phyloP scores from a whole-genome alignment of 2,329 filamentous ascomycete species.

The Teratosphaeria zuluensis region DNA sequence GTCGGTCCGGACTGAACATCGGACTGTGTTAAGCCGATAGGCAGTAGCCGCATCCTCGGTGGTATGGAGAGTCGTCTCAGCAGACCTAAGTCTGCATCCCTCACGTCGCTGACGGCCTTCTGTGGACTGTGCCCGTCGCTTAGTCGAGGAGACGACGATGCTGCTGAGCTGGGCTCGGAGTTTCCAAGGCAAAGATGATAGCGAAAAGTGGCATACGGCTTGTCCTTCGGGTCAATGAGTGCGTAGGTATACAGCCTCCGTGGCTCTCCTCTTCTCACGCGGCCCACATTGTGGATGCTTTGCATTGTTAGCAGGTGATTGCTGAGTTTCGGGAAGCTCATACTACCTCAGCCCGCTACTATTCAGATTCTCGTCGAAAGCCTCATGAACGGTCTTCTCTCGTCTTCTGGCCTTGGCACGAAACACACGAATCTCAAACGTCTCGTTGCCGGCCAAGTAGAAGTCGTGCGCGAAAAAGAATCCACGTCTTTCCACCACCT shows the following conservation, averaged over 20 bases:
- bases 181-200: slow-evolving; percentile 17
- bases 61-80: not conserved
- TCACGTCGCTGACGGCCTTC: not conserved
- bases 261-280: slow-evolving; percentile 29
- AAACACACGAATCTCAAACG: slow-evolving; percentile 34
- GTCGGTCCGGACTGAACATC: not conserved
- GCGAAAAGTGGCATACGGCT: slow-evolving; percentile 38
- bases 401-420: slow-evolving; percentile 32
- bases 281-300: slow-evolving; percentile 4
- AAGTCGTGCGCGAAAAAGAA: slow-evolving; percentile 27
- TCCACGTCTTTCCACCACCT: slow-evolving; percentile 31
- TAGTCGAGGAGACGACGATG: not conserved
- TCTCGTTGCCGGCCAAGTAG: slow-evolving; percentile 12
- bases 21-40: not conserved
- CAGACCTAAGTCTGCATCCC: not conserved
- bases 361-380: not conserved
- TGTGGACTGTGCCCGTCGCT: not conserved
- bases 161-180: not conserved
- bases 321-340: not conserved
- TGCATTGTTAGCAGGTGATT: not conserved
- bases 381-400: slow-evolving; percentile 16
- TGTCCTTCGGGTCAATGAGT: slow-evolving; percentile 38
- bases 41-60: slow-evolving; percentile 3
- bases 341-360: not conserved
- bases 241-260: slow-evolving; percentile 40